Base-by-base conservation (phyloP, 2,329 filamentous ascomycete species). In the Arthroderma sp. region DNA sequence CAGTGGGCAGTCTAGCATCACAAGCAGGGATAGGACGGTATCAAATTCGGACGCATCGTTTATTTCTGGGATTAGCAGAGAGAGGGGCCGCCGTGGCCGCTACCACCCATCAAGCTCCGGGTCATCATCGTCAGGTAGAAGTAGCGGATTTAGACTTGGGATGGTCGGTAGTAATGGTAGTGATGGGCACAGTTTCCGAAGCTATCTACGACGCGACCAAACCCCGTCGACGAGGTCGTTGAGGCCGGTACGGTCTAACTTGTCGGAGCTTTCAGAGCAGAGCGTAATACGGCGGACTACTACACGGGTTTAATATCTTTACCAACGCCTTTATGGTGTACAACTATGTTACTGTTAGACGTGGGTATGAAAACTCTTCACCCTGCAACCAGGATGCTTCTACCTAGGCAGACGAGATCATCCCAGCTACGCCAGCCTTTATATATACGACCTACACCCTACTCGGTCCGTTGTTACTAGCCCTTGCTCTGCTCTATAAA, bases 211-310 rank as follows among this genome's bases (percentile, higher is more conserved):
- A 33, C 40, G 31, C 15, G 42, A 33, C 31, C 40, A 34, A 11
- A 62, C 61, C 6, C 60, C 60, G n/a, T 66, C 63, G 37, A 56
- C 50, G 29, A 57, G 49, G 32, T 64, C 64, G 27, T 48, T 67
- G 22, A 55, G 55, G 15, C 58, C 54, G 29, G 47, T 60, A 22
- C 54, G 49, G 29, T 66, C 63, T 10, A 55, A 53, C 38, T 48
- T 55, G 15, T 65, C 63, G 22, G 52, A 52, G 34, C 59, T 55
- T 44, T 64, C 61, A 4, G 58, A 49, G 29, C 61, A 58, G 8
- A 66, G 63, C 50, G 62, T 67, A n/a, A 64, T 67, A 50, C 61
- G 59, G 10, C 49, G 65, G 30, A 51, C 55, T 22, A 56, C 61
- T 42, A 53, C 57, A 6, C 53, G 49, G 9, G 32, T 2, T 11